Base-by-base conservation (phyloP, 176 grass and related monocot genomes). In the Poa pratensis region DNA sequence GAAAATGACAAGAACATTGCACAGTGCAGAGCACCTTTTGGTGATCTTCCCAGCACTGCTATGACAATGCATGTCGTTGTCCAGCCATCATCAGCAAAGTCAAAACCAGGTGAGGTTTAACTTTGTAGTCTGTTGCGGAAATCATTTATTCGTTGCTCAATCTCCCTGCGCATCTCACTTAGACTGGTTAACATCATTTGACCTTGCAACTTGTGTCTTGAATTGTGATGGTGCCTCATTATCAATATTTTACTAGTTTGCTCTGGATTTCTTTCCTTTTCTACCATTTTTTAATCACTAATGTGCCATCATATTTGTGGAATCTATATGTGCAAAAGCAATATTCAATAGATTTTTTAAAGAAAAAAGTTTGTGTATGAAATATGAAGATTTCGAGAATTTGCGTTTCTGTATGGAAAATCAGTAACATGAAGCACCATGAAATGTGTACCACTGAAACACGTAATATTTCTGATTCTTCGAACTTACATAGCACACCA, bases 21-120 rank as follows among this genome's bases (percentile, higher is more conserved):
- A 65, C 87, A 94, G 57, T 94, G 92, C 81, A 91, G 84, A 91
- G 87, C 92, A 5, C 85, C 92, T 89, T 94, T 94, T 71, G 87
- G 92, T 82, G 92, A 94, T 71, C 78, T 87, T 77, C 86, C 87
- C 46, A 88, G 77, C 76, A 84, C 23, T 77, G 86, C 57, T 85
- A 91, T 94, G 14, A 94, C 92, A 69, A 94, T 94, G 92, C 92
- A 94, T 0, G 89, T 94, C 13, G 89, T 94, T 75, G 89, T 94
- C 52, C 92, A 91, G 55, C 92, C 89, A 81, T 89, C 86, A 5
- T 89, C 87, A 61, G 79, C 86, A 71, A 91, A 94, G 85, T 85
- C 84, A 59, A 94, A 94, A 87, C 76, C 88, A 81, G 92, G 92
- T 94, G 79, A 84, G 20, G 32, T 64, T 17, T 75, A 60, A 74